phyloP scores from a whole-genome alignment of 805 yeast species.

The Zygoascus ofunaensis region DNA sequence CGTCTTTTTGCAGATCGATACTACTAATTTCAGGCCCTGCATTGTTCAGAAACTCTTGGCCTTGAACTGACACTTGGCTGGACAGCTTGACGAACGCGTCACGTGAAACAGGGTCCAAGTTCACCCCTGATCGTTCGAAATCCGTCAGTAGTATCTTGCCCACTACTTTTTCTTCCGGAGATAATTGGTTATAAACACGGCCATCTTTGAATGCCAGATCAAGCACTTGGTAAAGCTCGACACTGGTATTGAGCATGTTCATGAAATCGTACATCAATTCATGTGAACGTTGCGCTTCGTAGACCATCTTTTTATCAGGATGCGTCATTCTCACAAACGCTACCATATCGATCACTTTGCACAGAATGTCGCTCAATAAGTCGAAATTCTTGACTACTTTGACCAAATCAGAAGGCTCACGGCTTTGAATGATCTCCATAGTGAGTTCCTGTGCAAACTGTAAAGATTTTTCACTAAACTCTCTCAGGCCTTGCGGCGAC shows the following conservation, averaged over 20 bases:
- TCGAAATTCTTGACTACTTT: conserved; percentile 62
- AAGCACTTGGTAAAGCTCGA: conserved; percentile 54
- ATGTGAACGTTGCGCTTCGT: conserved; percentile 81
- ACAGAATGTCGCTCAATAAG: conserved; percentile 74
- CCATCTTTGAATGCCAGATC: conserved; percentile 41
- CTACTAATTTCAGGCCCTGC: conserved; percentile 29
- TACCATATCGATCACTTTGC: conserved; percentile 88
- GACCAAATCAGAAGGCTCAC: conserved; percentile 37
- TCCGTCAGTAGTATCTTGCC: conserved; percentile 75
- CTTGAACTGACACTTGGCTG: conserved; percentile 69
- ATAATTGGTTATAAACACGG: conserved; percentile 34
- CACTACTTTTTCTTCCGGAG: conserved; percentile 70
- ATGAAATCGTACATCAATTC: conserved; percentile 85
- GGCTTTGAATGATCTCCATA: conserved; percentile 39
- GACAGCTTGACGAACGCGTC: conserved; percentile 67
- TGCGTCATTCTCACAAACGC: conserved; percentile 87
- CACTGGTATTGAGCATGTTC: conserved; percentile 84
- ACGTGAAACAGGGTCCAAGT: conserved; percentile 56
- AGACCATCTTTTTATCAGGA: conserved; percentile 60
- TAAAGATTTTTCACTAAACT: conserved; percentile 61
- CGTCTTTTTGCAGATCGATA: conserved; percentile 18
- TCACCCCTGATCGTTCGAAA: conserved; percentile 84
- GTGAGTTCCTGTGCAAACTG: conserved; percentile 55
- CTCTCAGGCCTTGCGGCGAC: conserved; percentile 59
- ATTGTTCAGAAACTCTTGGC: conserved; percentile 62